These are phyloP conservation scores for Fusarium marasasianum DNA, from an alignment of 2,329 filamentous ascomycete species.

Conservation along the genomic window DNA sequence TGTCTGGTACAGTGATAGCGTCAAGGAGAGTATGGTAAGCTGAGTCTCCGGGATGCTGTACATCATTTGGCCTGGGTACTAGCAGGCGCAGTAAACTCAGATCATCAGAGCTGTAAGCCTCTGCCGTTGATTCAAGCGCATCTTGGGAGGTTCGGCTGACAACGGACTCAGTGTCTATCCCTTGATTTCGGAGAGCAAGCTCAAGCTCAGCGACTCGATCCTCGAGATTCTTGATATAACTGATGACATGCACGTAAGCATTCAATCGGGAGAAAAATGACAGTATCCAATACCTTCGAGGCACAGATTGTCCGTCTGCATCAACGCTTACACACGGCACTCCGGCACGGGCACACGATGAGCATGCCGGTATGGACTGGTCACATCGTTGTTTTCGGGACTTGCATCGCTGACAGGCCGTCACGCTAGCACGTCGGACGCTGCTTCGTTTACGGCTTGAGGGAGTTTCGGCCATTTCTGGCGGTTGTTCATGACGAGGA, in stretches of 20 bases:
- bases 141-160: not conserved
- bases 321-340: constrained; percentile 31
- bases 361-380: constrained; percentile 36
- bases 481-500: not conserved
- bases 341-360: constrained; percentile 19
- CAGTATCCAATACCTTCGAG: not conserved
- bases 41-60: not conserved
- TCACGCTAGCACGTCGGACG: constrained; percentile 35
- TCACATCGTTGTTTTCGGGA: constrained; percentile 39
- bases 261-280: rapidly evolving
- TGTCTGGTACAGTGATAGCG: not conserved
- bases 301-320: constrained; percentile 18
- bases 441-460: constrained; percentile 6
- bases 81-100: not conserved
- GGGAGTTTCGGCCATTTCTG: not conserved
- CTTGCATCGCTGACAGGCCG: constrained; percentile 29
- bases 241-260: not conserved
- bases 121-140: not conserved
- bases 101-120: not conserved
- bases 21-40: constrained; percentile 21
- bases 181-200: not conserved
- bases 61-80: not conserved
- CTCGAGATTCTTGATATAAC: constrained; percentile 42
- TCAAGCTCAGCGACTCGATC: constrained; percentile 41
- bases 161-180: constrained; percentile 7